Percentiles rank a stretch among this genome's conserved stretches.
Conservation (phyloP, 129 eudicot genomes). For the sunflower (Helianthus annuus) region DNA sequence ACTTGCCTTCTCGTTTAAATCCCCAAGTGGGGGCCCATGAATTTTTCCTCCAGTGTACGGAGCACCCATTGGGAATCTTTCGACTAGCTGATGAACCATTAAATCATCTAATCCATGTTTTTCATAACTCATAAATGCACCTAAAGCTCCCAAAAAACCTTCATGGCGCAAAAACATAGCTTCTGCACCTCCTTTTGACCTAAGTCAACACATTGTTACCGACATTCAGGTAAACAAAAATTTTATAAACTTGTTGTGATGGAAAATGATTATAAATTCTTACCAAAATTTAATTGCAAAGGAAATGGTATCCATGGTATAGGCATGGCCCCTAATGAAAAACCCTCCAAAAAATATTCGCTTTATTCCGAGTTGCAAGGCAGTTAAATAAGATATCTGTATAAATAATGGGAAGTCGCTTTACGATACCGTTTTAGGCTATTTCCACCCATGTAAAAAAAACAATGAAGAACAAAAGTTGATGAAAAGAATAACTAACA, state of each 20-base stretch:
- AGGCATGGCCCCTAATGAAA: slow-evolving; percentile 96
- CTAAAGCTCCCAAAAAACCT: slow-evolving; percentile 98
- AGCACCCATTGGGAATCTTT: slow-evolving; percentile 99
- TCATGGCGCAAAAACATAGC: slow-evolving; percentile 99
- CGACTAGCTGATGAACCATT: slow-evolving; percentile 96
- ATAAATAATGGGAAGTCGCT: slow-evolving; percentile 5
- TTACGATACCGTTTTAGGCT: background rate
- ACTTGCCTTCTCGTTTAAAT: slow-evolving; percentile 91
- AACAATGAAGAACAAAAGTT: background rate
- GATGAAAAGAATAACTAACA: background rate
- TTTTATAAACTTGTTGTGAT: too few relatives aligned
- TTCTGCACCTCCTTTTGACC: slow-evolving; percentile 93
- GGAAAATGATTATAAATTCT: background rate
- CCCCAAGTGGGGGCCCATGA: slow-evolving; percentile 95
- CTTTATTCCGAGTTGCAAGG: slow-evolving; percentile 91
- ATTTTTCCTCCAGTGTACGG: slow-evolving; percentile 93
- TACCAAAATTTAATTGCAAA: slow-evolving; percentile 97
- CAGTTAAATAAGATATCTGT: slow-evolving; percentile 91
- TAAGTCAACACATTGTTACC: slow-evolving; percentile 24
- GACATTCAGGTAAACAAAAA: background rate
- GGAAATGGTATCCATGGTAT: slow-evolving; percentile 98
- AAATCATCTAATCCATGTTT: slow-evolving; percentile 96
- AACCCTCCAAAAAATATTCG: slow-evolving; percentile 97
- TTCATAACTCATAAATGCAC: slow-evolving; percentile 99
- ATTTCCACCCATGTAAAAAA: slow-evolving; percentile 6